Base-by-base conservation (phyloP, 192 early-diverging fungal genomes). In the Entomortierella parvispora region DNA sequence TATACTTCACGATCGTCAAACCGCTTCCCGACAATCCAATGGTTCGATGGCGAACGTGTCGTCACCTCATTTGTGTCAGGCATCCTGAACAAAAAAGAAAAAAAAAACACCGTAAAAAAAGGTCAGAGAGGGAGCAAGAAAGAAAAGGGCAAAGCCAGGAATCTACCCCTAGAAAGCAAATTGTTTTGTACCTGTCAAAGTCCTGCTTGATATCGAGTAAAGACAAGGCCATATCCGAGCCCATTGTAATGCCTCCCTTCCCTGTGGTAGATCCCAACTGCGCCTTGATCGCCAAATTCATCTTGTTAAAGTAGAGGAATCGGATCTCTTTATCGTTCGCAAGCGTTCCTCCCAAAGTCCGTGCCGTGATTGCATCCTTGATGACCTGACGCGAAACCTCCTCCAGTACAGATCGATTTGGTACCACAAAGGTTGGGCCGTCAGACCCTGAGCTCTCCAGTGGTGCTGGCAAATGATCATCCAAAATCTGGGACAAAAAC, bases 21-120 rank as follows among this genome's bases (percentile, higher is more conserved):
- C 32, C 85, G 71, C 31, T 83, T 79, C 2, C 87, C 87, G 18
- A 85, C 81, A 45, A 88, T 75, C 87, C 87, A 88, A 62, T 84
- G 67, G 58, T 86, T 84, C 15, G 76, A 60, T 22, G 81, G 80
- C 11, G 87, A 86, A 22, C 82, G 66, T 4, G 87, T 86, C 55
- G 85, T 85, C 0, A 86, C 79, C 55, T 88, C 85, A 32, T 65
- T 81, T 1, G 81, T 69, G 20, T 75, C 75, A 20, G 83, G 83
- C 44, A 80, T 66, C 40, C 82, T 82, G 44, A 14, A n/a, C n/a
- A 17, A 11, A 29, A 53, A 29, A 29, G 5, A 51, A 15, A 9
- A 33, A 25, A 18, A 5, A 40, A 12, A 5, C 33, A 32, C 3
- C 5, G 37, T 3, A 4, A 28, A 18, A 51, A 22, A 49, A 40